Conservation (phyloP, 2,329 filamentous ascomycete genomes). For the Sporothrix sp. region DNA sequence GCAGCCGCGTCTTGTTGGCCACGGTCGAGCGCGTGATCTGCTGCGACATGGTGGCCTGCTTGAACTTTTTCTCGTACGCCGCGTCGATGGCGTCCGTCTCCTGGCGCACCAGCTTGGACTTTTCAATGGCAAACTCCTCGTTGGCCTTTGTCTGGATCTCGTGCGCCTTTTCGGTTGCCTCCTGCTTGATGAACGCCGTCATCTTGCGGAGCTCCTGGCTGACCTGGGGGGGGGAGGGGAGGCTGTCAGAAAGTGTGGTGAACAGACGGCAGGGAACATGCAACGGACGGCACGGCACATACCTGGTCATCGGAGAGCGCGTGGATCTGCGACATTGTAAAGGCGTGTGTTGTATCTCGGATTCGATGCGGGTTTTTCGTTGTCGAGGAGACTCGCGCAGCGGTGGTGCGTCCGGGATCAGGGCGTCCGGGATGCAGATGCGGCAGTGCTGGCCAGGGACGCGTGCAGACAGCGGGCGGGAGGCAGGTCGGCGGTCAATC, state of each 20-base stretch:
- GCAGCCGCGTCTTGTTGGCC: constrained; percentile 89
- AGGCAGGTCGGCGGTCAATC: neutral
- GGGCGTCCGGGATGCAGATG: no score
- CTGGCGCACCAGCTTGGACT: constrained; percentile 94
- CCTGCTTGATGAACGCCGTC: constrained; percentile 99
- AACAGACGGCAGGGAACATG: no score
- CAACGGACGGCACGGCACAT: constrained; percentile 23
- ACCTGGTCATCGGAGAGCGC: constrained; percentile 97
- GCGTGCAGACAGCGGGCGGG: neutral
- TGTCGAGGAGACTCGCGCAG: neutral
- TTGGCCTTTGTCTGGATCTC: constrained; percentile 98
- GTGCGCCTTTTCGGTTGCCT: constrained; percentile 90
- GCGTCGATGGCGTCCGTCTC: constrained; percentile 89
- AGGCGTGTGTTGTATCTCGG: constrained; percentile 17
- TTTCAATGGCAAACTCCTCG: constrained; percentile 98
- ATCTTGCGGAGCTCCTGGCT: constrained; percentile 98
- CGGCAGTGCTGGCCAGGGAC: no score
- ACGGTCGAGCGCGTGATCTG: constrained; percentile 96
- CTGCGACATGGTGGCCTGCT: constrained; percentile 95
- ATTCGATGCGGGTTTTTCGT: constrained; percentile 15
- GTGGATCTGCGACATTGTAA: constrained; percentile 83
- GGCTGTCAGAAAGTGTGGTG: neutral
- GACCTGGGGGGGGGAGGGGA: constrained; percentile 51
- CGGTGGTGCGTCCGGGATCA: neutral
- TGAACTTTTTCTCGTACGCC: constrained; percentile 97